Evolutionary conservation across 805 yeast species (phyloP).

Genomic region (Cyberlindnera xishuangbannaensis): DNA sequence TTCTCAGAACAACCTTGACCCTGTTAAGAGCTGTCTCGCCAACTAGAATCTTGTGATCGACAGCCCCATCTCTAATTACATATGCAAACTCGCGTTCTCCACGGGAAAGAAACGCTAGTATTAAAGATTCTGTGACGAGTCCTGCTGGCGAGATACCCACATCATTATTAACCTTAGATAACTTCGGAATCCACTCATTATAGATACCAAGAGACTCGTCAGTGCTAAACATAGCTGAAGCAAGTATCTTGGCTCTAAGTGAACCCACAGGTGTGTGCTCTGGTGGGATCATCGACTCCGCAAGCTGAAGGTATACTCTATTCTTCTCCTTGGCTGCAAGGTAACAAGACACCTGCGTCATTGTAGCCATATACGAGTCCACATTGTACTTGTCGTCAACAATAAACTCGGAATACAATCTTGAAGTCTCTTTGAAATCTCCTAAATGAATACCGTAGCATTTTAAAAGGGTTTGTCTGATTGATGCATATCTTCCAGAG

Average conservation of each 20-base stretch:
- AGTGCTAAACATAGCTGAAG: conserved; percentile 33
- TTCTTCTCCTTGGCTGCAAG: conserved; percentile 32
- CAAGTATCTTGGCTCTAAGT: conserved; percentile 37
- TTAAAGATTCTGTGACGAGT: conserved; percentile 39
- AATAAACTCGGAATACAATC: conserved; percentile 30
- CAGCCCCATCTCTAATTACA: conserved; percentile 43
- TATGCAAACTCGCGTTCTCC: conserved; percentile 51
- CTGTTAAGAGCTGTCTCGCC: conserved; percentile 36
- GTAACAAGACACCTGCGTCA: conserved; percentile 36
- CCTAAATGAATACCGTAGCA: conserved; percentile 12
- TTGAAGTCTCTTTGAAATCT: conserved; percentile 10
- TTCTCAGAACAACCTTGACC: conserved; percentile 39
- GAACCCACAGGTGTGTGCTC: conserved; percentile 24
- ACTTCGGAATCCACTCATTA: conserved; percentile 38
- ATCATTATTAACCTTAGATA: conserved; percentile 29
- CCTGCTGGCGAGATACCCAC: conserved; percentile 39
- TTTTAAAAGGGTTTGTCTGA: conserved; percentile 9
- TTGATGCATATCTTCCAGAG: conserved; percentile 1
- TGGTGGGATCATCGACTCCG: conserved; percentile 31
- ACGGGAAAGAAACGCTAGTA: conserved; percentile 37
- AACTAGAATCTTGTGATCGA: conserved; percentile 30
- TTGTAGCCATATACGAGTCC: conserved; percentile 35
- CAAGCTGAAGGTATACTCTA: conserved; percentile 30
- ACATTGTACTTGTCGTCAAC: conserved; percentile 34
- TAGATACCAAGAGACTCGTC: conserved; percentile 37